Evolutionary conservation across 148 eudicot species (phyloP).

Genomic region (Spergularia marina): DNA sequence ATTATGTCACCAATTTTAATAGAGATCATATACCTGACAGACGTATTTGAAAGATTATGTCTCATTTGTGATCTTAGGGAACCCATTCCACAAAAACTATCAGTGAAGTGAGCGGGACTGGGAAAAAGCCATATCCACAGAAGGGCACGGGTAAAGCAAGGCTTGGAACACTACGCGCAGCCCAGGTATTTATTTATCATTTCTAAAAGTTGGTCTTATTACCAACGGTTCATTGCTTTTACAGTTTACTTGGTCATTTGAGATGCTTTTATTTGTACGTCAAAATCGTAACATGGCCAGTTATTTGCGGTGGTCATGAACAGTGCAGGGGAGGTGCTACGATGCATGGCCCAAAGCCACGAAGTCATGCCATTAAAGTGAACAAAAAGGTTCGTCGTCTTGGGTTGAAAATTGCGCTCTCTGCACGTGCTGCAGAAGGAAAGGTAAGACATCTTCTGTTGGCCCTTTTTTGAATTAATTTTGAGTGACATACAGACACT

Average conservation of each 20-base stretch:
- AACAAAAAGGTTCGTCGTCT: slow-evolving; percentile 92
- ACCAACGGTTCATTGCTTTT: background rate
- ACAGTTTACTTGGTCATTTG: background rate
- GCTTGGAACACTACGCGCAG: slow-evolving; percentile 82
- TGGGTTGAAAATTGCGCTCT: slow-evolving; percentile 82
- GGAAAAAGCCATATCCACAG: slow-evolving; percentile 81
- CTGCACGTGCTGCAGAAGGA: slow-evolving; percentile 99
- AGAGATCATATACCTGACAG: background rate
- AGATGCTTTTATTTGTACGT: slow-evolving; percentile 5
- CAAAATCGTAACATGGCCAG: background rate
- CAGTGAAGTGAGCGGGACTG: slow-evolving; percentile 98
- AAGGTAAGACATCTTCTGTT: slow-evolving; percentile 44
- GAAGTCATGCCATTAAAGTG: slow-evolving; percentile 85
- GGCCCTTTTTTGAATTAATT: background rate
- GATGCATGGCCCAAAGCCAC: slow-evolving; percentile 95
- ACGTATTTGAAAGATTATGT: slow-evolving; percentile 10
- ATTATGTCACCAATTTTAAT: background rate
- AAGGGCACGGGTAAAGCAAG: slow-evolving; percentile 91
- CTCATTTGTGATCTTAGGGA: slow-evolving; percentile 47
- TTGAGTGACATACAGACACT: background rate
- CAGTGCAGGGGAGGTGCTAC: slow-evolving; percentile 85
- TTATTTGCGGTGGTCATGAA: slow-evolving; percentile 23
- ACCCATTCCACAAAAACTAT: slow-evolving; percentile 96
- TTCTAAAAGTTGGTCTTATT: background rate
- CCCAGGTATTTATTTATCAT: slow-evolving; percentile 49